Evolutionary conservation across 192 early-diverging fungal genomes (phyloP).

Genomic region (Backusella psychrophila): DNA sequence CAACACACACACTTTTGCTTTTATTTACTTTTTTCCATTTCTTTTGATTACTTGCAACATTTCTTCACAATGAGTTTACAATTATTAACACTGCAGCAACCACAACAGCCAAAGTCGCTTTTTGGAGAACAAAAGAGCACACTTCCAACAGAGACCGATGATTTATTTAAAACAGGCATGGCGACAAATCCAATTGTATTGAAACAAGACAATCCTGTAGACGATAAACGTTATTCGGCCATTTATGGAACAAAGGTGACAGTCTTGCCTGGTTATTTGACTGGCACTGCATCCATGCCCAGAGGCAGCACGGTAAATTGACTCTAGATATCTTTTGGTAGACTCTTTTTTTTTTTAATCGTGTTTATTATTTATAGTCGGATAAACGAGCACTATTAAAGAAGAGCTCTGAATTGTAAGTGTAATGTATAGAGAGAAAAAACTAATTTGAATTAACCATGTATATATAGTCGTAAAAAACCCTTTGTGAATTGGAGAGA

Average conservation of each 20-base stretch:
- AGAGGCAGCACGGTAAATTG: not conserved
- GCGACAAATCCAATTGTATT: not conserved
- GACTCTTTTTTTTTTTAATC: no score
- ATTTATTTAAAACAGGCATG: not conserved
- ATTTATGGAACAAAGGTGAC: not conserved
- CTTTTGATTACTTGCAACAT: not conserved
- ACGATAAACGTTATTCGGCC: not conserved
- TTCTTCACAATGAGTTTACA: not conserved
- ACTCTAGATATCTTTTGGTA: no score
- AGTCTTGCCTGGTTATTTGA: not conserved
- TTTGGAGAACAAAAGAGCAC: not conserved
- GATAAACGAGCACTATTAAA: not conserved
- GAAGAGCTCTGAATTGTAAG: conserved; percentile 7
- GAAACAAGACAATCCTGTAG: not conserved
- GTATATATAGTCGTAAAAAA: not conserved
- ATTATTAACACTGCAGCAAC: not conserved
- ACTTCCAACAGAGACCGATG: not conserved
- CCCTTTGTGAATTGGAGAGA: not conserved
- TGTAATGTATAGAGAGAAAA: not conserved
- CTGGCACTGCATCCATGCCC: not conserved
- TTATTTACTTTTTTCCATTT: not conserved
- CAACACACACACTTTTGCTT: not conserved
- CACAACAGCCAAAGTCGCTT: not conserved
- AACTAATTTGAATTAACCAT: not conserved
- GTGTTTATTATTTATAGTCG: not conserved